phyloP scores from a whole-genome alignment of 2,329 filamentous ascomycete genomes.

The Juglanconis sp. region DNA sequence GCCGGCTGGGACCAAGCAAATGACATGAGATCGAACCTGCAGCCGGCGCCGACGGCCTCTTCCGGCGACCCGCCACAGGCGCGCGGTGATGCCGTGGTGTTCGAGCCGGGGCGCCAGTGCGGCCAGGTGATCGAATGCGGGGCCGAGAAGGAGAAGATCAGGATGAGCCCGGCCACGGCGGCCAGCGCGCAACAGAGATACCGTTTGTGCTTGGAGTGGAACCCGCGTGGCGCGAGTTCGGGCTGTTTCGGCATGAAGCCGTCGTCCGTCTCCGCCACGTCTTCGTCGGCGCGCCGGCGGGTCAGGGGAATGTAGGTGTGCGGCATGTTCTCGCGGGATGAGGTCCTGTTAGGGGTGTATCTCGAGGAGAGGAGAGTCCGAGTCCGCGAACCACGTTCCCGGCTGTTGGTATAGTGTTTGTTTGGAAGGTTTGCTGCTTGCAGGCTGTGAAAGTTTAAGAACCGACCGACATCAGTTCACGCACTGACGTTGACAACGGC shows the following conservation, averaged over 20 bases:
- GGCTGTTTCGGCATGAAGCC: not conserved
- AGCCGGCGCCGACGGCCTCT: not conserved
- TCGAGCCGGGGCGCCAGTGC: not conserved
- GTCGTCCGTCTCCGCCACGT: not conserved
- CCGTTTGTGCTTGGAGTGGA: not conserved
- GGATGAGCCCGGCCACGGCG: not conserved
- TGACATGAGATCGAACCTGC: constrained; percentile 14
- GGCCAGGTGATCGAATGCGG: not conserved
- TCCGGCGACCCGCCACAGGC: constrained; percentile 2
- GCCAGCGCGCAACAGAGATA: not conserved
- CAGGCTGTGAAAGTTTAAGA: too few relatives aligned
- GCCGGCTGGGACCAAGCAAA: constrained; percentile 20
- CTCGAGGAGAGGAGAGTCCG: not conserved
- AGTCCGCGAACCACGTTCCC: not conserved
- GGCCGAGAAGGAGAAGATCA: not conserved
- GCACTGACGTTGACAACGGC: too few relatives aligned
- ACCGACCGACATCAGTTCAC: too few relatives aligned
- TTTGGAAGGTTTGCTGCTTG: too few relatives aligned
- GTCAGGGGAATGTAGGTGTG: not conserved
- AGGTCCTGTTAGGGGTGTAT: not conserved
- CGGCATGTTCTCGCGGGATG: not conserved
- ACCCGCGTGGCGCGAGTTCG: not conserved
- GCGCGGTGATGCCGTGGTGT: not conserved
- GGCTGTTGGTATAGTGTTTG: too few relatives aligned
- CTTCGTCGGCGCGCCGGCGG: not conserved